Evolutionary conservation across 2,329 filamentous ascomycete genomes (phyloP).

Genomic region (Cryphonectria carpinicola): DNA sequence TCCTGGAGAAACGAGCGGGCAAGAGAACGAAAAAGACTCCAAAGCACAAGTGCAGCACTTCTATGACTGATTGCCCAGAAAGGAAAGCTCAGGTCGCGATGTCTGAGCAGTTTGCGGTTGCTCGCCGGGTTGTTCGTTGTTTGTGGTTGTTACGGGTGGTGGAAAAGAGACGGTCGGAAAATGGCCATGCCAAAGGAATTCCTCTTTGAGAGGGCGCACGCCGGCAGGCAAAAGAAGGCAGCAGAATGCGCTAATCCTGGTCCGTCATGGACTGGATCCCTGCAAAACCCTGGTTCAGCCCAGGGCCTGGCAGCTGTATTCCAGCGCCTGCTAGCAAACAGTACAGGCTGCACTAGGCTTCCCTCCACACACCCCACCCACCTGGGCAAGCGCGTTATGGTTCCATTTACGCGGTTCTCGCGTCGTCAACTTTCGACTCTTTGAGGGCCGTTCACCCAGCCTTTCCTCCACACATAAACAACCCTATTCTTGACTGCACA

Average conservation of each 20-base stretch:
- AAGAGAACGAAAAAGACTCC: background rate
- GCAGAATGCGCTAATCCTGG: background rate
- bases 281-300: background rate
- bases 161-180: background rate
- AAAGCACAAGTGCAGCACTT: background rate
- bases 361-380: background rate
- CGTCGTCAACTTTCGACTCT: slow-evolving; percentile 19
- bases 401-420: slow-evolving; percentile 19
- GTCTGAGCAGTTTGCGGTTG: background rate
- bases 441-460: background rate
- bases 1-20: background rate
- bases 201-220: background rate
- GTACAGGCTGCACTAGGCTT: background rate
- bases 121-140: background rate
- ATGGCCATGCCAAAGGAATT: background rate
- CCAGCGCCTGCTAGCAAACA: background rate
- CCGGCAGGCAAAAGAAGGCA: background rate
- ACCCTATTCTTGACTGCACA: background rate
- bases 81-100: background rate
- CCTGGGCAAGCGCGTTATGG: slow-evolving; percentile 5
- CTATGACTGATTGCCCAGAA: background rate
- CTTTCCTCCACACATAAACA: slow-evolving; percentile 6
- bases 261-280: background rate
- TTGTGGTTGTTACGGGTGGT: background rate
- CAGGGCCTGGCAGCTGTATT: background rate